Evolutionary conservation across 2,329 filamentous ascomycete species (phyloP).

Genomic region (Cladosporium sp.): DNA sequence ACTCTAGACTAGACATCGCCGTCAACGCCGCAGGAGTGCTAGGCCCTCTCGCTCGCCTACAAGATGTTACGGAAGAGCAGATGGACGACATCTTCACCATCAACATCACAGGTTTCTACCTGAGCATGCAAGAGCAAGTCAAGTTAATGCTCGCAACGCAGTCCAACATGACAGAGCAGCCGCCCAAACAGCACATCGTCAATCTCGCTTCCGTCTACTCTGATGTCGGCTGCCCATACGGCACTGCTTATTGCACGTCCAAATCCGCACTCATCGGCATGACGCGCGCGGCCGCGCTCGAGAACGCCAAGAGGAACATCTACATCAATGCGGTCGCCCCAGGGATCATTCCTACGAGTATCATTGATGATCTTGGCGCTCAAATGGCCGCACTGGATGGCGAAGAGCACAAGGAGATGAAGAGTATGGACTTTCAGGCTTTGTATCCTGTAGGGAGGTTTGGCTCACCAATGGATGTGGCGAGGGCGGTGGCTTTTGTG

Average conservation of each 20-base stretch:
- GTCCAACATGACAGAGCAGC: constrained; percentile 34
- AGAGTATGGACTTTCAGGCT: not conserved
- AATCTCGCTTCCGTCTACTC: constrained; percentile 38
- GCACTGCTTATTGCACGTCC: constrained; percentile 32
- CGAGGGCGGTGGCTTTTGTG: constrained; percentile 6
- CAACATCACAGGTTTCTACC: constrained; percentile 9
- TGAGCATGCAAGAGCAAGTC: constrained; percentile 34
- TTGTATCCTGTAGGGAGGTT: constrained; percentile 6
- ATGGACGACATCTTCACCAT: constrained; percentile 42
- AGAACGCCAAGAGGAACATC: constrained; percentile 17
- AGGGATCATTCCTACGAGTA: constrained; percentile 18
- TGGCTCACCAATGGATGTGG: constrained; percentile 1
- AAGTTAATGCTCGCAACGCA: constrained; percentile 41
- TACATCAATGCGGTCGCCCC: constrained; percentile 24
- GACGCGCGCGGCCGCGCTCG: constrained; percentile 33
- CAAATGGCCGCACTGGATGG: not conserved
- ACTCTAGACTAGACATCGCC: constrained; percentile 40
- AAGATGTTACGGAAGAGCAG: constrained; percentile 38
- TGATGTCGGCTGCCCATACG: constrained; percentile 35
- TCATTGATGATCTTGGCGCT: not conserved
- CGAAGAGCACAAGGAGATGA: not conserved
- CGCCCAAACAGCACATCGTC: constrained; percentile 34
- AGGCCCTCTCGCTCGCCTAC: constrained; percentile 35
- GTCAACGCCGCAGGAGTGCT: constrained; percentile 42
- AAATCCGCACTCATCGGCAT: constrained; percentile 42